phyloP scores from a whole-genome alignment of 2,329 filamentous ascomycete species.

The Colletotrichum orchidophilum region DNA sequence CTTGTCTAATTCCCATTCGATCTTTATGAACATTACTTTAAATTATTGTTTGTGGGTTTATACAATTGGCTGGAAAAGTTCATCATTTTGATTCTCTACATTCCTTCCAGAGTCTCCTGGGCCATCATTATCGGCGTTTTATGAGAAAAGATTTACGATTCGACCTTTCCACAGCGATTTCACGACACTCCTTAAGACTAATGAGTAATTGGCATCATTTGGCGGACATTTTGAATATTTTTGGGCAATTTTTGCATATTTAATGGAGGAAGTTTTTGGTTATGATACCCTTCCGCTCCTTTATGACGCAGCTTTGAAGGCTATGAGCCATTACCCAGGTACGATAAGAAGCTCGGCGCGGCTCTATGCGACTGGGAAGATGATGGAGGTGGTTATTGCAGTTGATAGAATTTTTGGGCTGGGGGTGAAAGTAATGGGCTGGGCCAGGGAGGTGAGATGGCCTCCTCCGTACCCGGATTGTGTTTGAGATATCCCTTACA shows the following conservation, averaged over 20 bases:
- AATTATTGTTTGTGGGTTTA: background rate
- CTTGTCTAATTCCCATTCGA: constrained; percentile 12
- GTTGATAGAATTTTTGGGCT: background rate
- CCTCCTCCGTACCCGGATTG: background rate
- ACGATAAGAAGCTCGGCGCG: background rate
- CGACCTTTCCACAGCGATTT: background rate
- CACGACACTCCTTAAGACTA: constrained; percentile 28
- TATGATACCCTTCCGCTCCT: constrained; percentile 27
- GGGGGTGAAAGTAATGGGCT: background rate
- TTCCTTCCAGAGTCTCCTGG: background rate
- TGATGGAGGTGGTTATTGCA: background rate
- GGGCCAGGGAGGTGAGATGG: background rate
- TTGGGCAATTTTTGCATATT: background rate
- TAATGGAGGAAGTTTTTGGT: background rate
- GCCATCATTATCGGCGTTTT: background rate
- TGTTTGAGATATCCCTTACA: constrained; percentile 8
- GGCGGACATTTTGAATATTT: background rate
- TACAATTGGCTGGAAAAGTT: constrained; percentile 17
- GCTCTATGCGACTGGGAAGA: background rate
- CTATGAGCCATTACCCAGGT: background rate
- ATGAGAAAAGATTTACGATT: background rate
- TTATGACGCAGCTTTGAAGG: background rate
- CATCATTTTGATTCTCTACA: constrained; percentile 11
- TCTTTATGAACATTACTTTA: background rate
- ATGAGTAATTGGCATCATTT: constrained; percentile 19